Evolutionary conservation across 352 stramenopile genomes (phyloP), one percentile per base, ranked within the genome.

Genomic region (Pythium pyrilobum): DNA sequence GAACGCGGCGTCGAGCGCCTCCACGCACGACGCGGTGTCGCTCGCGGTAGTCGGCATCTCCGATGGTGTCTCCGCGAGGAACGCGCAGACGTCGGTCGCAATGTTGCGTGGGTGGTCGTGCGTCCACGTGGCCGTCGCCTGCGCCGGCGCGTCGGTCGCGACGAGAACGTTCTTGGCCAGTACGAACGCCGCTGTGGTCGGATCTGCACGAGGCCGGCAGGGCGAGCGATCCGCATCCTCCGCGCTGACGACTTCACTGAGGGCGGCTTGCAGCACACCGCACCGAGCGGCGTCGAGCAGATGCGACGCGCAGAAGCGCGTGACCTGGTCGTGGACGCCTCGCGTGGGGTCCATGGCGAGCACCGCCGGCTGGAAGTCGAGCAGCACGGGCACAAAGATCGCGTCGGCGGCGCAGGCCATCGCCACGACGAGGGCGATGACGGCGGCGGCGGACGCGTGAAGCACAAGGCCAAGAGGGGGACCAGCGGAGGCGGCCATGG

Each of bases 281-380:
- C 73, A 83, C 11, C 56, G 64, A 7, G 20, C 20, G 3, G 24
- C 2, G 8, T 65, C 46, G 10, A 87, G 18, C 0, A 55, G 38
- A 40, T 87, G 76, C 5, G 59, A 25, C 21, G 44, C 41, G 47
- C 76, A 87, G 34, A 83, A 85, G 16, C 38, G 45, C 24, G 64
- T 50, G 15, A 87, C 20, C 46, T 87, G 73, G 0, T 43, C 25
- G 23, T 34, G 29, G 11, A 70, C 36, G n/a, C 62, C 43, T 2
- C 36, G 51, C 8, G 23, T 58, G 16, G 68, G 59, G 46, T 79
- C 59, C 36, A 85, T 20, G 8, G 54, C 63, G 16, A 85, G 36
- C 10, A 85, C 41, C 34, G 64, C 52, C 2, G 73, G 73, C 33
- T 83, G 73, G 41, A 85, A 65, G 45, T 85, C 71, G n/a, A 85